Evolutionary conservation across 2,329 filamentous ascomycete species (phyloP).

Genomic region (Aureobasidium uvarum): DNA sequence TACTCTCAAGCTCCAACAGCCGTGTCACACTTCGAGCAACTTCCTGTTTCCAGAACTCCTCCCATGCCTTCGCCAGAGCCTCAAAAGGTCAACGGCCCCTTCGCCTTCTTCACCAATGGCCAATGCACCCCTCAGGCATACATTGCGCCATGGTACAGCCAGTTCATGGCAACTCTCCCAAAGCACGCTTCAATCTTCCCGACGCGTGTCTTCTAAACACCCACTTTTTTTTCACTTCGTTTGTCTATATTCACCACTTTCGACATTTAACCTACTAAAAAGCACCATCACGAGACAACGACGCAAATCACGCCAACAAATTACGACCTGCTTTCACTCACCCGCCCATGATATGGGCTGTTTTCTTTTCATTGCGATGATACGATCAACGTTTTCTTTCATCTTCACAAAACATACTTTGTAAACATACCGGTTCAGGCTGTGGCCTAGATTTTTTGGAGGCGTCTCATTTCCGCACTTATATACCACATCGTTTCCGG

Average conservation of each 20-base stretch:
- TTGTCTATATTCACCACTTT: constrained; percentile 25
- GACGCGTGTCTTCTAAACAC: constrained; percentile 28
- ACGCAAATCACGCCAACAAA: constrained; percentile 17
- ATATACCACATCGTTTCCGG: constrained; percentile 20
- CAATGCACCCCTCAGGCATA: constrained; percentile 29
- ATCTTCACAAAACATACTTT: constrained; percentile 12
- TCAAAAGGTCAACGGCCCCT: constrained; percentile 18
- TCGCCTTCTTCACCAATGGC: constrained; percentile 18
- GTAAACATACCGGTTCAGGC: constrained; percentile 19
- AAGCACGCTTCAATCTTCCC: constrained; percentile 30
- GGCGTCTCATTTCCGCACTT: constrained; percentile 9
- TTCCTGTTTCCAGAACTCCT: constrained; percentile 18
- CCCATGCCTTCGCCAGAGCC: constrained; percentile 19
- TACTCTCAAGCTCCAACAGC: constrained; percentile 10
- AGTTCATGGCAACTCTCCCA: constrained; percentile 28
- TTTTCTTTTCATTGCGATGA: constrained; percentile 9
- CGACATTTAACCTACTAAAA: constrained; percentile 12
- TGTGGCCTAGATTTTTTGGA: constrained; percentile 18
- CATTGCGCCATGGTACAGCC: constrained; percentile 29
- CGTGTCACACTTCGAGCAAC: constrained; percentile 19
- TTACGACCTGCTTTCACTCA: constrained; percentile 14
- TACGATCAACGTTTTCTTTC: constrained; percentile 20
- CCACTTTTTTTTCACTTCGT: constrained; percentile 23
- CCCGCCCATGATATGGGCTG: neutral
- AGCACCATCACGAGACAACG: constrained; percentile 20